These are phyloP conservation scores for Globisporangium uncinulatum DNA, from an alignment of 352 stramenopile genomes.

Conservation along the genomic window DNA sequence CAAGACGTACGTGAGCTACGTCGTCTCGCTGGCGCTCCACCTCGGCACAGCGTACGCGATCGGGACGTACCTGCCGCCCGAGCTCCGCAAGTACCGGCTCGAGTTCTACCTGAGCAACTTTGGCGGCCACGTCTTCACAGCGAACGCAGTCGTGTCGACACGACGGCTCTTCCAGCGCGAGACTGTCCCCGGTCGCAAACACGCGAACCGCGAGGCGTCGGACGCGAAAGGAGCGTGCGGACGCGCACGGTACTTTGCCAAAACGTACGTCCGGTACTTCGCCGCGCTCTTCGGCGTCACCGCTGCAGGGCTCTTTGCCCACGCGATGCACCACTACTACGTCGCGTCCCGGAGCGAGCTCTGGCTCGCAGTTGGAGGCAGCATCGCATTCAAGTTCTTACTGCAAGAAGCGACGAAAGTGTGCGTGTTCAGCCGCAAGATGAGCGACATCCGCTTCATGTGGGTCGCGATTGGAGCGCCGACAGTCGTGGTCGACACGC, in stretches of 20 bases:
- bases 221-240: background rate
- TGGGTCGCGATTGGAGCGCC: slow-evolving; percentile 16
- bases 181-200: background rate
- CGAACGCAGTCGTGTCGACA: slow-evolving; percentile 1
- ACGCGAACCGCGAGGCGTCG: background rate
- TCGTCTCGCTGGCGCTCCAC: background rate
- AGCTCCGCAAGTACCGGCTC: slow-evolving; percentile 1
- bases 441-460: slow-evolving; percentile 16
- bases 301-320: background rate
- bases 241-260: slow-evolving; percentile 1
- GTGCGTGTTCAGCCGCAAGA: slow-evolving; percentile 12
- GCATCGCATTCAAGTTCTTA: slow-evolving; percentile 14
- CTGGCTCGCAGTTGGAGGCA: background rate
- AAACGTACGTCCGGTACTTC: slow-evolving; percentile 1
- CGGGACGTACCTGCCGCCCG: background rate
- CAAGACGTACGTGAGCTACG: background rate
- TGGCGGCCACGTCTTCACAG: background rate
- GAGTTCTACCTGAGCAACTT: slow-evolving; percentile 5
- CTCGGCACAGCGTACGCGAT: background rate
- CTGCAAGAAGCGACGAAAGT: slow-evolving; percentile 18
- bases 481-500: slow-evolving; percentile 24
- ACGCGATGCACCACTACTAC: slow-evolving; percentile 1
- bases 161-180: slow-evolving; percentile 4
- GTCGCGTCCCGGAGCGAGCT: background rate
- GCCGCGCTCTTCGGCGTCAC: background rate